Evolutionary conservation across 2,329 filamentous ascomycete species (phyloP), one percentile per base, ranked within the genome.

Genomic region (Trichoderma aggressivum): DNA sequence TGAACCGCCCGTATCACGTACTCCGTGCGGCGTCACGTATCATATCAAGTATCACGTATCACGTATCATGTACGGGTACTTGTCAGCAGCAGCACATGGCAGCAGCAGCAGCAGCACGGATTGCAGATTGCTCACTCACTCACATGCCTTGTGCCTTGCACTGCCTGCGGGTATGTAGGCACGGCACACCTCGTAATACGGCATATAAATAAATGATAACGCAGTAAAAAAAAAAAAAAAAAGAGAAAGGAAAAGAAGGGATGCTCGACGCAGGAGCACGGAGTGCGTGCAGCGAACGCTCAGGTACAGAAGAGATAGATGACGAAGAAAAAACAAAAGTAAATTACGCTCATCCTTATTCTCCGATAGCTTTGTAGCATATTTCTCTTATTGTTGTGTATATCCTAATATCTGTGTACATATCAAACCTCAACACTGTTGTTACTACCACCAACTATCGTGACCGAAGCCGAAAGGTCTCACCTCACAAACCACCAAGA

Each of bases 201-300:
- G 14, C n/a, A 58, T 28, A 30, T 32, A 30, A n/a, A 24, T 47
- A 43, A 0, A 55, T 7, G n/a, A 55, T 55, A 24, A 24, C 3
- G 18, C 4, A 18, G 28, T 8, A 24, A 24, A 47, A 32, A 47
- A 10, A 63, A 43, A 50, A 18, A 12, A 43, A 24, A 34, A 10
- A n/a, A n/a, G n/a, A n/a, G 26, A 14, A 21, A 5, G 3, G n/a
- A n/a, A 14, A 47, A 30, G 28, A 50, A 30, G 14, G n/a, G 28
- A 53, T 32, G n/a, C 1, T 18, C 21, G 53, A 56, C 63, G 63
- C 63, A 66, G 63, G 50, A 58, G 63, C 24, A 47, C 34, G 53
- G 53, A 47, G 64, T 67, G 34, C 26, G 53, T 59, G 53, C 64
- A 67, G 64, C 64, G 64, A 67, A 43, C 61, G 61, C 39, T 39